Evolutionary conservation across 352 stramenopile species (phyloP).

Genomic region (Thalassiosira mediterranea): DNA sequence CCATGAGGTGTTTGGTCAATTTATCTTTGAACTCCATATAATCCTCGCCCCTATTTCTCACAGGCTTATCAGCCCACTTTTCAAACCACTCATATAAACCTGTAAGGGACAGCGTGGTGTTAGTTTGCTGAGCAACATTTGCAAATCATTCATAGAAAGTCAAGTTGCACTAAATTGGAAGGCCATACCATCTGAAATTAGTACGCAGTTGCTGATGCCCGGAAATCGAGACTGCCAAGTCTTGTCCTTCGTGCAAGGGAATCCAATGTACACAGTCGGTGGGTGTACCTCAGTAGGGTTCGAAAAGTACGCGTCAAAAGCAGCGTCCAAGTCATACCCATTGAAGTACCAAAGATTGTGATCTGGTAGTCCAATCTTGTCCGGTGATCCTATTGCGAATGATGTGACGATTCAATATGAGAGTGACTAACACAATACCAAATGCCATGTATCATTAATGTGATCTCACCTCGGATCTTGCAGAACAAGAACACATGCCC

Average conservation of each 20-base stretch:
- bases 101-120: background rate
- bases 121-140: no score
- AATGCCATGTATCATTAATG: no score
- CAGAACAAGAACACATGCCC: slow-evolving; percentile 58
- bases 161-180: no score
- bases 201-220: slow-evolving; percentile 51
- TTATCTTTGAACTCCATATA: slow-evolving; percentile 57
- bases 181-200: slow-evolving; percentile 58
- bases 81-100: no score
- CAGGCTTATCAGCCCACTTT: slow-evolving; percentile 35
- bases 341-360: slow-evolving; percentile 67
- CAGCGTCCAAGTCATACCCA: slow-evolving; percentile 43
- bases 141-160: slow-evolving; percentile 32
- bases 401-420: no score
- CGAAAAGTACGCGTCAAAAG: slow-evolving; percentile 46
- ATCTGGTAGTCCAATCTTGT: slow-evolving; percentile 34
- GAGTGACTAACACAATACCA: no score
- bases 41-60: slow-evolving; percentile 31
- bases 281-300: slow-evolving; percentile 36
- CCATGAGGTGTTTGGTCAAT: slow-evolving; percentile 39
- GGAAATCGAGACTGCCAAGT: slow-evolving; percentile 47
- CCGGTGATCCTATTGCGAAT: no score
- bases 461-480: slow-evolving; percentile 58
- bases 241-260: slow-evolving; percentile 52
- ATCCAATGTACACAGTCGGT: slow-evolving; percentile 59